These are phyloP conservation scores for Umbelopsis isabellina DNA, from an alignment of 192 early-diverging fungal genomes.

Conservation along the genomic window DNA sequence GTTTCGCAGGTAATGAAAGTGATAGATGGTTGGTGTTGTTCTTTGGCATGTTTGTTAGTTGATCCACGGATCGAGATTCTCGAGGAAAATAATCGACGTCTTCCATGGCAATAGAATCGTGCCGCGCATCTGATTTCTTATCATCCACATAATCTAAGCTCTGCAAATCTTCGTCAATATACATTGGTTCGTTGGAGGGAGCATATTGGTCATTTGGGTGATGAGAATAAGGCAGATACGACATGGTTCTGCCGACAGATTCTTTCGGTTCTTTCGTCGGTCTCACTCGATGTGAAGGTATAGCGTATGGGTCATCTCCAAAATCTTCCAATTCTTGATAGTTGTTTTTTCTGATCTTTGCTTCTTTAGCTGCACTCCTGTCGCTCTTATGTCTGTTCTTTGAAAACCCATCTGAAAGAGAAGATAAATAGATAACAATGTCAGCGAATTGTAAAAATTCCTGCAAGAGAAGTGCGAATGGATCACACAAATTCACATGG, in stretches of 20 bases:
- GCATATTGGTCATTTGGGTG: conserved; percentile 30
- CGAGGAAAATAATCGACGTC: conserved; percentile 3
- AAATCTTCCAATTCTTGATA: conserved; percentile 10
- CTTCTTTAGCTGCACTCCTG: not conserved
- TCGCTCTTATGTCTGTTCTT: not conserved
- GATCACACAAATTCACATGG: too few relatives aligned
- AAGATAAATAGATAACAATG: not conserved
- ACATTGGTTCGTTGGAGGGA: conserved; percentile 17
- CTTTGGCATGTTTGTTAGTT: conserved; percentile 1
- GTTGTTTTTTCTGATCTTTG: not conserved
- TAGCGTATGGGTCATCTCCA: conserved; percentile 8
- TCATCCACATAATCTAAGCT: not conserved
- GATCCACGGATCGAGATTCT: conserved; percentile 13
- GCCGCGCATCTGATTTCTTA: not conserved
- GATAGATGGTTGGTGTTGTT: not conserved
- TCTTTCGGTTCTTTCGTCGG: conserved; percentile 4
- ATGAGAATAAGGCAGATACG: conserved; percentile 37
- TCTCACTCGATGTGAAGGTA: not conserved
- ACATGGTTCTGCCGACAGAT: conserved; percentile 15
- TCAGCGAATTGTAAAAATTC: not conserved
- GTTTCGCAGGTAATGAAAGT: conserved; percentile 13
- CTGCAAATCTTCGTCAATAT: conserved; percentile 5
- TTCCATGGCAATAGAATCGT: conserved; percentile 15
- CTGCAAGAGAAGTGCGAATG: too few relatives aligned
- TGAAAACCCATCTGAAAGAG: not conserved